Percentiles rank a stretch among this genome's conserved stretches.
Conservation (phyloP, 2,329 filamentous ascomycete species). For the Fusarium sarcochroum region DNA sequence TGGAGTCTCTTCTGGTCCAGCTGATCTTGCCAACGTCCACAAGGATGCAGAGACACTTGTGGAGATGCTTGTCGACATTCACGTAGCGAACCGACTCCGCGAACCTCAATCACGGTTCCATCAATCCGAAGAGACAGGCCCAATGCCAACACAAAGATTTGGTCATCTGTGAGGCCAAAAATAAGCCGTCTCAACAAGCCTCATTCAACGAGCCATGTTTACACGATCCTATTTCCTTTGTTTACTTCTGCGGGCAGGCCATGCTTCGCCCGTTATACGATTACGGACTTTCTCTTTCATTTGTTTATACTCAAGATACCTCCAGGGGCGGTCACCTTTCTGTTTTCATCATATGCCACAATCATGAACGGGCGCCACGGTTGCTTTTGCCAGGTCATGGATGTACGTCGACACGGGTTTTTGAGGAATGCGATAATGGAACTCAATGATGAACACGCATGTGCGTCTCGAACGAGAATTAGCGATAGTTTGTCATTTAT, state of each 20-base stretch:
- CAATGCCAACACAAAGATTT: conserved; percentile 53
- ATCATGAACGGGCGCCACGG: conserved; percentile 49
- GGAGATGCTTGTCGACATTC: conserved; percentile 66
- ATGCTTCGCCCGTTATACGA: conserved; percentile 14
- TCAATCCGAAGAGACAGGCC: conserved; percentile 56
- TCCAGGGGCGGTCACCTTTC: conserved; percentile 39
- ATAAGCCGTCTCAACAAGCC: conserved; percentile 1
- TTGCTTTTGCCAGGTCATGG: conserved; percentile 28
- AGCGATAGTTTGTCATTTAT: conserved; percentile 33
- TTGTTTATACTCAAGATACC: conserved; percentile 51
- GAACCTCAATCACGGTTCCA: conserved; percentile 47
- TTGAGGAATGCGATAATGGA: conserved; percentile 23
- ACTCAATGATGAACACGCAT: conserved; percentile 38
- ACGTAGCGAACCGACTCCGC: conserved; percentile 57
- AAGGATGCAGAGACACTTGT: conserved; percentile 67
- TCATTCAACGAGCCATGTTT: conserved; percentile 18
- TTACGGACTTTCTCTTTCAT: conserved; percentile 20
- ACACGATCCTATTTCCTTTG: conserved; percentile 24
- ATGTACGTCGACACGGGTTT: conserved; percentile 20
- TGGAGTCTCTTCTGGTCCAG: conserved; percentile 53
- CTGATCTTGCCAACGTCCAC: conserved; percentile 62
- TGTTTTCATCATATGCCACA: conserved; percentile 45
- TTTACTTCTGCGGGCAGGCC: conserved; percentile 8
- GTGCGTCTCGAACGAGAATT: conserved; percentile 23
- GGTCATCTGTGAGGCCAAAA: conserved; percentile 4